phyloP scores from a whole-genome alignment of 2,329 filamentous ascomycete species.

The Trichoderma koningiopsis region DNA sequence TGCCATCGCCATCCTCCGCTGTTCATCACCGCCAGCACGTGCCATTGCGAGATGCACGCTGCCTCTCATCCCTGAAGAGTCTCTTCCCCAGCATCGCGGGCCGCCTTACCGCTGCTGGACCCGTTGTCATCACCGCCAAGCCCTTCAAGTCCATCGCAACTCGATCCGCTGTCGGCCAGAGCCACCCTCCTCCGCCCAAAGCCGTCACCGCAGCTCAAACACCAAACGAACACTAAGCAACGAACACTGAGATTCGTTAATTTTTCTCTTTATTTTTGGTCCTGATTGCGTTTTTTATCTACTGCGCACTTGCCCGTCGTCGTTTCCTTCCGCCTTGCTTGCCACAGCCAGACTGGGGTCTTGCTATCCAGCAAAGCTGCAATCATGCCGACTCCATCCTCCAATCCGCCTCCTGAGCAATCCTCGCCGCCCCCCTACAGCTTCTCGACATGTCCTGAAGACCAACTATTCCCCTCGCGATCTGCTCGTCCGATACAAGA shows the following conservation, averaged over 20 bases:
- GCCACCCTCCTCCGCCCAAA: neutral
- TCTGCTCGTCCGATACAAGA: constrained; percentile 33
- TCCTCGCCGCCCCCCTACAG: constrained; percentile 42
- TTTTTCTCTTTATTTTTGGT: neutral
- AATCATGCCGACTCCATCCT: constrained; percentile 52
- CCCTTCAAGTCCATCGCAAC: constrained; percentile 11
- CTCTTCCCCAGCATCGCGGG: constrained; percentile 13
- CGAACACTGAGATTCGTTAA: neutral
- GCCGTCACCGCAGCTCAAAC: neutral
- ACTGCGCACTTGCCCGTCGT: neutral
- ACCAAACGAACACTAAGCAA: neutral
- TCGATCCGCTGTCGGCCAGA: constrained; percentile 19
- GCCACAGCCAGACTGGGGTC: neutral
- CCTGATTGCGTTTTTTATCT: neutral
- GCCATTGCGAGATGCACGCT: constrained; percentile 22
- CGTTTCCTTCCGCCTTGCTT: constrained; percentile 2
- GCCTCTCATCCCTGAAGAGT: constrained; percentile 8
- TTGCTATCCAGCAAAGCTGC: neutral
- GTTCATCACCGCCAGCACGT: neutral
- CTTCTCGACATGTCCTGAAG: constrained; percentile 50
- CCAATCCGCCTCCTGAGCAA: constrained; percentile 44
- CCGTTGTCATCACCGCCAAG: constrained; percentile 16
- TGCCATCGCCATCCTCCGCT: constrained; percentile 7
- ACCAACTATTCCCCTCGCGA: constrained; percentile 38
- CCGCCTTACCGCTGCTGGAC: constrained; percentile 1